Evolutionary conservation across 2,329 filamentous ascomycete genomes (phyloP).

Genomic region (Aspergillus neotritici): DNA sequence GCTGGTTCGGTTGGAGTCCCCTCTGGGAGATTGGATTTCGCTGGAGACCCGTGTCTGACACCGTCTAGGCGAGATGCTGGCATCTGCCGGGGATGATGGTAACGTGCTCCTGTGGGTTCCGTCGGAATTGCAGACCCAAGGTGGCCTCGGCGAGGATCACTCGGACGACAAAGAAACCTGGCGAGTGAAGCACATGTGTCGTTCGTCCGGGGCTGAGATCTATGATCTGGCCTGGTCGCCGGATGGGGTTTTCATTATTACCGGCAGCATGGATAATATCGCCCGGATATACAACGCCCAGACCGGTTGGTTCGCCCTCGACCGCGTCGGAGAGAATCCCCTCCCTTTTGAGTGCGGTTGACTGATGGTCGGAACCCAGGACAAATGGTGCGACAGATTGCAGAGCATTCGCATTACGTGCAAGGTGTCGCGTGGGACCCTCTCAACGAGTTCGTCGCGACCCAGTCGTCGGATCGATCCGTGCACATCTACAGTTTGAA

Average conservation of each 20-base stretch:
- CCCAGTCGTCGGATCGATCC: constrained; percentile 94
- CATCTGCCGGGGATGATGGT: constrained; percentile 92
- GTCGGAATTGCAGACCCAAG: constrained; percentile 64
- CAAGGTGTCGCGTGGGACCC: constrained; percentile 99
- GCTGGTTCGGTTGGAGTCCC: background rate
- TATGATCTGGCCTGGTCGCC: constrained; percentile 99
- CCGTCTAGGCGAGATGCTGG: constrained; percentile 73
- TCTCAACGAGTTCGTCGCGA: constrained; percentile 94
- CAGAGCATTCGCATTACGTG: constrained; percentile 96
- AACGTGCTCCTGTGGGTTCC: constrained; percentile 97
- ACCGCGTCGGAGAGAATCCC: background rate
- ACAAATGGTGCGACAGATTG: constrained; percentile 79
- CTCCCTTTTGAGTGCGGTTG: background rate
- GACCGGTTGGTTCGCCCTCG: constrained; percentile 58
- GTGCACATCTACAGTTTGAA: constrained; percentile 96
- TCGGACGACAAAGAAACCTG: constrained; percentile 94
- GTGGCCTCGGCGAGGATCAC: constrained; percentile 72
- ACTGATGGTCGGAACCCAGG: constrained; percentile 38
- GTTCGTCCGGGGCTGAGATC: constrained; percentile 89
- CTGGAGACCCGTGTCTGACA: constrained; percentile 18
- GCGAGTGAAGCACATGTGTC: constrained; percentile 96
- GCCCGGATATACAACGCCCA: constrained; percentile 93
- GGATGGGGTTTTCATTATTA: constrained; percentile 94
- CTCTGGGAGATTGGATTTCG: background rate
- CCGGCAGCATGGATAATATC: constrained; percentile 98